phyloP scores from a whole-genome alignment of 2,329 filamentous ascomycete species.

The Hawksworthiomyces lignivorus region DNA sequence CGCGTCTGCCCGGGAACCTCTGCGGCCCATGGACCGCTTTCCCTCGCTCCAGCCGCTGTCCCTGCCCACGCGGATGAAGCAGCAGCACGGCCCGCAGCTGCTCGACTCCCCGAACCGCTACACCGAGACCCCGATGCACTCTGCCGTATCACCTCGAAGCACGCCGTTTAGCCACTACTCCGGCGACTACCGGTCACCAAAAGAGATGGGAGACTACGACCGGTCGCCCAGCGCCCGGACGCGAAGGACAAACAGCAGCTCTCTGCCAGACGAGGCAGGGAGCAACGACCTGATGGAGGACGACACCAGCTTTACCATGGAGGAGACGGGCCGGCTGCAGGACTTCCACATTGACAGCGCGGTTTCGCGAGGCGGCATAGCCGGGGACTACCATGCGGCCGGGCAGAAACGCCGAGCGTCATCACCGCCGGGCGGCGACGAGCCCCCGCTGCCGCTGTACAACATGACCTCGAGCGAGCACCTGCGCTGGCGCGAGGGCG shows the following conservation, averaged over 20 bases:
- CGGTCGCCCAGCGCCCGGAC: conserved; percentile 38
- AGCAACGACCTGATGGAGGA: conserved; percentile 45
- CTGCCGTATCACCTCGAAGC: conserved; percentile 39
- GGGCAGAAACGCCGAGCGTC: conserved; percentile 50
- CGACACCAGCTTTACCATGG: conserved; percentile 37
- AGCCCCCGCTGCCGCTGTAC: conserved; percentile 25
- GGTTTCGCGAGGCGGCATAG: conserved; percentile 12
- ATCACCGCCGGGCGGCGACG: conserved; percentile 44
- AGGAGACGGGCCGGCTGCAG: conserved; percentile 34
- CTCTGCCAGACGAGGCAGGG: conserved; percentile 36
- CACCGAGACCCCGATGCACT: conserved; percentile 39
- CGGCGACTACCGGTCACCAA: conserved; percentile 34
- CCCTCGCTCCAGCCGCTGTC: conserved; percentile 37
- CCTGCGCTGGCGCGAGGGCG: conserved; percentile 40
- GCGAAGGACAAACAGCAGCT: conserved; percentile 41
- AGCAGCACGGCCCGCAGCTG: conserved; percentile 26
- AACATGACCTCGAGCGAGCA: conserved; percentile 34
- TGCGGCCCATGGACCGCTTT: conserved; percentile 23
- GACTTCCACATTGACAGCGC: conserved; percentile 39
- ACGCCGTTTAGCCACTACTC: conserved; percentile 31
- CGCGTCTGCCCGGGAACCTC: conserved; percentile 26
- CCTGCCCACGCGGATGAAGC: conserved; percentile 35
- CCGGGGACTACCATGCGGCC: conserved; percentile 29
- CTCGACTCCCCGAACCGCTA: conserved; percentile 38
- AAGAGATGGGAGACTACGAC: conserved; percentile 37